Evolutionary conservation across 1,284 basidiomycete species (phyloP), one percentile per base, ranked within the genome.

Genomic region (Ceratobasidium sp.): DNA sequence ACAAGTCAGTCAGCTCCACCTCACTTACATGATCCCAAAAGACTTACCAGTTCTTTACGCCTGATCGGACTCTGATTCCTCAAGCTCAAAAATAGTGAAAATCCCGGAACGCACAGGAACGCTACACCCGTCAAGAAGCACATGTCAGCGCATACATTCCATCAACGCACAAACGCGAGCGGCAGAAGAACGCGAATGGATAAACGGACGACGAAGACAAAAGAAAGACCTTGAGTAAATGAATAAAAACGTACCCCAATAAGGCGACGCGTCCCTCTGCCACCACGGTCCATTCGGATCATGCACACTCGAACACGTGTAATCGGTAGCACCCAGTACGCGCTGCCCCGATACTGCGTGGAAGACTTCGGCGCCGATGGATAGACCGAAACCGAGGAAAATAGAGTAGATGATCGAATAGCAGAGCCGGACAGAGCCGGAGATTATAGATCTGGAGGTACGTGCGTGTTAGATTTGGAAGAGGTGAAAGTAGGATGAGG

Each of bases 341-440:
- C 76, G 47, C 7, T 81, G 81, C 6, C 84, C 82, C 0, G 89
- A 86, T 51, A 93, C 86, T 75, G 85, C 86, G 74, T 87, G 83
- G 80, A 89, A 96, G 14, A 92, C 80, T 73, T 91, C 87, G 0
- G 89, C 90, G 14, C 93, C 93, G 76, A 95, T 93, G 0, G 92
- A 89, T 22, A 95, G 88, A 6, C 94, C 94, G 80, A 96, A 96
- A 0, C 93, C 93, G 22, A 95, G 86, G 84, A 94, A 94, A 31
- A 94, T 86, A 14, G 51, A 63, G 79, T 94, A 94, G 78, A 94
- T 88, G 71, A 94, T 86, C 17, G 93, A 90, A 80, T 93, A 97
- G 75, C 93, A 93, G 24, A 97, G 85, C 50, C 94, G 88, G 48
- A 97, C 95, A 24, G 93, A 91, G n/a, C 94, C 93, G 0, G 93